Evolutionary conservation across 805 yeast genomes (phyloP), one percentile per base, ranked within the genome.

Genomic region (Yueomyces sp.): DNA sequence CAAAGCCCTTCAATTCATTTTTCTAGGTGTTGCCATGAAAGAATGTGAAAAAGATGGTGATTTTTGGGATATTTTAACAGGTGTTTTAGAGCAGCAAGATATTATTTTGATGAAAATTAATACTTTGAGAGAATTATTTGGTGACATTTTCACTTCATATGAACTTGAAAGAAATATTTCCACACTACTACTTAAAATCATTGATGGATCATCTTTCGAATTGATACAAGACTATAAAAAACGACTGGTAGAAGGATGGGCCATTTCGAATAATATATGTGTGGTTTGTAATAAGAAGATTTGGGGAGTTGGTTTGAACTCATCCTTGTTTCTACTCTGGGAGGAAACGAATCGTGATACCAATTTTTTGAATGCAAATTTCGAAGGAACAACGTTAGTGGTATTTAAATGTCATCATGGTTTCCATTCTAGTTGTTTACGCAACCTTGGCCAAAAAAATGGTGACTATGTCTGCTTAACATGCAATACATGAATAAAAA

Each of bases 211-310:
- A 30, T 75, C 81, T 1, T 71, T 65, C 50, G 62, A 62, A 26
- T 69, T 72, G 46, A 61, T 79, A 55, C 55, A 65, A 9, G 49
- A 53, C 2, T 62, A 81, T 8, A 65, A 72, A 9, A 47, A 52
- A 2, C 64, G 67, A 33, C 65, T 72, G 27, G 50, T 67, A 0
- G 59, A 64, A 36, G 96, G 96, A 0, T 81, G 94, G 86, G 66
- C 79, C 0, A 67, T 72, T 2, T 64, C 62, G 29, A 64, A 65
- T 29, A 65, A 69, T 36, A 75, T 70, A 40, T 88, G 96, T 59
- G 81, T 81, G 34, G 74, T 81, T 0, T 88, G 96, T 60, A 88
- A 85, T 1, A 77, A 77, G 48, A 65, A 65, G 26, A 63, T 87
- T 33, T 80, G 87, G 78, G 95, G 96, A 0, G 58, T 74, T 2